Evolutionary conservation across 768 basidiomycete genomes (phyloP), one percentile per base, ranked within the genome.

Genomic region (Mycena rosella): DNA sequence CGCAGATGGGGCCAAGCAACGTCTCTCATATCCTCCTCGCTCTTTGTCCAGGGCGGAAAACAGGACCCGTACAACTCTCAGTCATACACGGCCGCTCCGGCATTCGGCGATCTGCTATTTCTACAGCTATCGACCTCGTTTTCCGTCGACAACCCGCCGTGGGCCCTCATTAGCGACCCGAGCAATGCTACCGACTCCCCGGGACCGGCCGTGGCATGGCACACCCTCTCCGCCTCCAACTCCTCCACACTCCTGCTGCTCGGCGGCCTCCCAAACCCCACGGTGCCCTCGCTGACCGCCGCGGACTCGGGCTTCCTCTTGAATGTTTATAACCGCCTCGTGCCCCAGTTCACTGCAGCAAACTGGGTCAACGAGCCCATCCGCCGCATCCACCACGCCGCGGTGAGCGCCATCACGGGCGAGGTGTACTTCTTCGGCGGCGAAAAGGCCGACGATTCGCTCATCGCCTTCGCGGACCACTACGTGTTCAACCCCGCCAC

Each of bases 1-100:
- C 22, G 13, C 67, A 96, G 96, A 83, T 97, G 96, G 96, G 96
- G 91, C 30, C 94, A 95, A 69, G 92, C 93, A 6, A 80, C 82
- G 0, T 85, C 88, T 22, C 73, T 91, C 47, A 76, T 91, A 26
- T 82, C 86, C 72, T 83, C 88, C 68, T 82, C 83, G 14, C 81
- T 96, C 47, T 89, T 89, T 75, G 80, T 96, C 45, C 89, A 93
- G 65, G 96, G 95, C 40, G 96, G 96, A 53, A 89, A 94, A 76
- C 91, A 89, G 44, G 93, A 95, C 78, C 82, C 84, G 36, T 87
- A 78, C 77, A 90, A 91, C n/a, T n/a, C n/a, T 76, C 74, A 84
- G 18, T 93, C 84, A 3, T 97, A 96, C 78, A 85, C 86, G 34
- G 87, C 89, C 22, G 94, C 94, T 27, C 91, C 91, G 62, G 90